Percentiles rank a stretch among this genome's conserved stretches.
Conservation (phyloP, 176 grass and related monocot species). For the Otatea glauca region DNA sequence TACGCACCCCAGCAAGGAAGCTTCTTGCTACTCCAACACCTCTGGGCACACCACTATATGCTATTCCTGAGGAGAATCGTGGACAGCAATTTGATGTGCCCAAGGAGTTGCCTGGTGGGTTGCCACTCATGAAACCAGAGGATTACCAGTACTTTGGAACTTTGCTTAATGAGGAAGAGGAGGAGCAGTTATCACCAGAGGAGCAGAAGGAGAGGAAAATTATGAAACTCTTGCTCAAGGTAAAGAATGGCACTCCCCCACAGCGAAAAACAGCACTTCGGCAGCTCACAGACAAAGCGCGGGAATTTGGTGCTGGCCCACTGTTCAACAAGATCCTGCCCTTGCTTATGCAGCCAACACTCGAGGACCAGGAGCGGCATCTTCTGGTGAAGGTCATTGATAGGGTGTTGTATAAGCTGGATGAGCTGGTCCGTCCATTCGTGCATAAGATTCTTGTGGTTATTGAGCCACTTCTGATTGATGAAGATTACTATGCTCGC, state of each 20-base stretch:
- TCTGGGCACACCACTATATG: constrained; percentile 72
- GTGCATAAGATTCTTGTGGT: constrained; percentile 99
- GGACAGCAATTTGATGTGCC: constrained; percentile 95
- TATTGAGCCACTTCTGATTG: constrained; percentile 93
- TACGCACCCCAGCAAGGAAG: constrained; percentile 94
- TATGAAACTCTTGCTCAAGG: constrained; percentile 88
- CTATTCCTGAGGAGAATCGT: constrained; percentile 91
- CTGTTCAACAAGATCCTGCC: constrained; percentile 97
- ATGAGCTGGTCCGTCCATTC: constrained; percentile 95
- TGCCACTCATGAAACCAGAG: constrained; percentile 92
- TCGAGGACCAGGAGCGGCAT: constrained; percentile 95
- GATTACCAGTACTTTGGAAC: constrained; percentile 97
- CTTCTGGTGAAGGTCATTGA: constrained; percentile 98
- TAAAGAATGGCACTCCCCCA: constrained; percentile 84
- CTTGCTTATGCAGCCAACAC: constrained; percentile 93
- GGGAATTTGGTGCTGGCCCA: constrained; percentile 88
- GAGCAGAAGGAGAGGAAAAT: constrained; percentile 97
- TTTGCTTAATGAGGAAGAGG: constrained; percentile 86
- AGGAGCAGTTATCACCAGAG: constrained; percentile 88
- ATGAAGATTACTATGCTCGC: constrained; percentile 99
- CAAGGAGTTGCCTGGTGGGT: constrained; percentile 72
- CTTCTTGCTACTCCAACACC: constrained; percentile 92
- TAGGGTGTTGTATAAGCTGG: constrained; percentile 94
- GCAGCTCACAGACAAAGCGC: constrained; percentile 90
- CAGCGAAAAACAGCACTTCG: constrained; percentile 92